Percentiles rank a stretch among this genome's conserved stretches.
Conservation (phyloP, 129 eudicot species). For the Smallanthus sonchifolius region DNA sequence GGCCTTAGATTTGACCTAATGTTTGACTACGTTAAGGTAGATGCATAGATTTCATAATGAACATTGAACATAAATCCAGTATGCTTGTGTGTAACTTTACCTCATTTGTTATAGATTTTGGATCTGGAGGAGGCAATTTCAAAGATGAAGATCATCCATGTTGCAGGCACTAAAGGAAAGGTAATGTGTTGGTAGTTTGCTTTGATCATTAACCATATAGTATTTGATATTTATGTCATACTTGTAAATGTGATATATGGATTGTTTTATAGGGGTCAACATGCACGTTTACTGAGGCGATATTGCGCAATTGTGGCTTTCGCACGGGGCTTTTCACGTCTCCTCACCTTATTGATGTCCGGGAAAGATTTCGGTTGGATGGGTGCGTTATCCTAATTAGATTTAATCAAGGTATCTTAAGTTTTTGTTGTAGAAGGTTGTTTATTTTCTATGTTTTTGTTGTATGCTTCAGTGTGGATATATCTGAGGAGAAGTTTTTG, state of each 20-base stretch:
- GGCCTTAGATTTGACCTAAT: conserved; percentile 69
- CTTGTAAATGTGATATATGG: conserved; percentile 5
- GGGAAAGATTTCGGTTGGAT: conserved; percentile 89
- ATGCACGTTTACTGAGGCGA: conserved; percentile 85
- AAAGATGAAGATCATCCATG: conserved; percentile 86
- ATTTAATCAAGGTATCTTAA: background rate
- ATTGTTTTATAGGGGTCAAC: conserved; percentile 79
- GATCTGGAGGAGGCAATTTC: conserved; percentile 79
- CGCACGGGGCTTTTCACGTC: conserved; percentile 94
- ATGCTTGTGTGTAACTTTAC: background rate
- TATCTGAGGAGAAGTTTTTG: conserved; percentile 85
- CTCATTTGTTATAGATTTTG: conserved; percentile 44
- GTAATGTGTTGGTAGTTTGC: conserved; percentile 33
- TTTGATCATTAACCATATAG: background rate
- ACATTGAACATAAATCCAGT: background rate
- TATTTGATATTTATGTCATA: background rate
- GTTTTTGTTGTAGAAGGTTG: background rate
- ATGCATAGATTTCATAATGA: background rate
- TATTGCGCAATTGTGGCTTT: conserved; percentile 90
- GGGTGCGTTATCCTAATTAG: conserved; percentile 46
- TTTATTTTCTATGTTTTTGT: conserved; percentile 10
- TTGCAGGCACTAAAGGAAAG: conserved; percentile 99
- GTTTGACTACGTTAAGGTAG: conserved; percentile 75
- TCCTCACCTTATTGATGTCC: conserved; percentile 97
- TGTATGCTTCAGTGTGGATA: conserved; percentile 60